Evolutionary conservation across 768 basidiomycete species (phyloP).

Genomic region (Trametes punicea): DNA sequence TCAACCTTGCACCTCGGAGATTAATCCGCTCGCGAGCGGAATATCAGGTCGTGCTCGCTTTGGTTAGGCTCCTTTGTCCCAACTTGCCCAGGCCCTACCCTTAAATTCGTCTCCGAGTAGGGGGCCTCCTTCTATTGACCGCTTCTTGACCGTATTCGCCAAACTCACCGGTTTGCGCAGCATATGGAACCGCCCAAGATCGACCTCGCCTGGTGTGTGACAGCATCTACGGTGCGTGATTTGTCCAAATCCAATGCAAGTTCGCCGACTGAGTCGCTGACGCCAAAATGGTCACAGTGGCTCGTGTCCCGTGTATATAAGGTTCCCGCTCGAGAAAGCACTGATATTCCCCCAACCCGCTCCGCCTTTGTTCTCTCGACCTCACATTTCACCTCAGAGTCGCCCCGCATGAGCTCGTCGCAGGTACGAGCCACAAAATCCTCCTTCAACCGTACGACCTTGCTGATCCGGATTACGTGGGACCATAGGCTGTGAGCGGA

Average conservation of each 20-base stretch:
- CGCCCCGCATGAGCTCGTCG: slow-evolving; percentile 14
- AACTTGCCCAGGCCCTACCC: slow-evolving; percentile 3
- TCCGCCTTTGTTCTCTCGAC: slow-evolving; percentile 3
- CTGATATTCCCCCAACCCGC: neutral
- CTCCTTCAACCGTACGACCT: neutral
- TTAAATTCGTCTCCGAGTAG: slow-evolving; percentile 11
- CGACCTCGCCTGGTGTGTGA: slow-evolving; percentile 12
- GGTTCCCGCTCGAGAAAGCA: neutral
- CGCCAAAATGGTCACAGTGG: slow-evolving; percentile 3
- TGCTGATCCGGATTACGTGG: neutral
- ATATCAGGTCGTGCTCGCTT: neutral
- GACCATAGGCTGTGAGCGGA: neutral
- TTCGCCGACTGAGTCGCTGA: slow-evolving; percentile 15
- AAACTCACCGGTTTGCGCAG: slow-evolving; percentile 11
- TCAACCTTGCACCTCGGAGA: slow-evolving; percentile 6
- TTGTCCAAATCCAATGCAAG: neutral
- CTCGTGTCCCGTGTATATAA: slow-evolving; percentile 10
- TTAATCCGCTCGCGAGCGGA: slow-evolving; percentile 11
- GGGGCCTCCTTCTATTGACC: slow-evolving; percentile 6
- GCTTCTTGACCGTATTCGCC: slow-evolving; percentile 11
- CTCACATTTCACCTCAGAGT: neutral
- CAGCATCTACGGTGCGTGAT: slow-evolving; percentile 1
- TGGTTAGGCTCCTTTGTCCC: slow-evolving; percentile 4
- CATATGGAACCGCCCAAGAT: slow-evolving; percentile 11
- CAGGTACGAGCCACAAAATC: slow-evolving; percentile 4